Evolutionary conservation across 176 grass and related monocot species (phyloP), one percentile per base, ranked within the genome.

Genomic region (Areca catechu): DNA sequence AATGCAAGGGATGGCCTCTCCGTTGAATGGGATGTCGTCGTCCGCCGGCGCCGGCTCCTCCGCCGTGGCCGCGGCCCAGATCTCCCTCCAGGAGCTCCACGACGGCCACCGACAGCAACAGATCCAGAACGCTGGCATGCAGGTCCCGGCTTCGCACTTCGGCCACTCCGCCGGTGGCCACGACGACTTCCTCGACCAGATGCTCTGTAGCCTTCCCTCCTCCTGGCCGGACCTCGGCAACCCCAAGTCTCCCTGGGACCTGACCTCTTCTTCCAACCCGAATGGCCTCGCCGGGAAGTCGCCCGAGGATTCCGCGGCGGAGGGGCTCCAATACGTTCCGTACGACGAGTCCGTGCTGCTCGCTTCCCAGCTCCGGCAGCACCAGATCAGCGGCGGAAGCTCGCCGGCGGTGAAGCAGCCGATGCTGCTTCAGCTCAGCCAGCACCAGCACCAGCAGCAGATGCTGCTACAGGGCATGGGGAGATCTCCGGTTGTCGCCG

Each of bases 131-230:
- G 43, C 15, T 49, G 16, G 20, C 15, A 6, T 18, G 17, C 56
- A n/a, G n/a, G 9, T 12, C 19, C 51, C 62, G 15, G 48, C n/a
- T 23, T 67, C 61, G 25, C 70, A 67, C 25, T 57, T 63, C 19
- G 37, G 49, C 17, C 67, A 68, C 65, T 65, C 65, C 4, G 67
- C 29, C 51, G 61, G 37, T 6, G n/a, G 69, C 24, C 80, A 84
- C 48, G 87, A 92, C 28, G 93, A 98, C 71, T 98, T 98, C 83
- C 80, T 98, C 16, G 81, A 98, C 75, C 87, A 98, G 78, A 88
- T 98, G 87, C 69, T 98, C 49, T 88, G 80, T 59, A 66, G 72
- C 56, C 72, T 91, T 17, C 93, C 83, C 54, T 61, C 73, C 15
- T 59, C 78, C 20, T 98, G 93, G 93, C 50, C 78, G 15, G 87